Evolutionary conservation across 2,329 filamentous ascomycete genomes (phyloP), one percentile per base, ranked within the genome.

Genomic region (Alternaria gaisen): DNA sequence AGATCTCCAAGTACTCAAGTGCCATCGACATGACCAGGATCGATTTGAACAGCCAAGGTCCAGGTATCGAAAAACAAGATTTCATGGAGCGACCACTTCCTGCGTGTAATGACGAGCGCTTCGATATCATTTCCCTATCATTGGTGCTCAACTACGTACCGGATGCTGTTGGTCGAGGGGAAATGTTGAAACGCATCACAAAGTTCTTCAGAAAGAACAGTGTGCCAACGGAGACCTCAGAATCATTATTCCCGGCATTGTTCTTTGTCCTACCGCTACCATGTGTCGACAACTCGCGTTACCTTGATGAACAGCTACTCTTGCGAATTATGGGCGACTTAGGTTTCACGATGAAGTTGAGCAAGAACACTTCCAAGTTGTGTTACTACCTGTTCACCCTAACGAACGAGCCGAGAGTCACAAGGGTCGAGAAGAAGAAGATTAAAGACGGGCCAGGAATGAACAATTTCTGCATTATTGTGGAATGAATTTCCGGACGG

Each of bases 111-210:
- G 77, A 81, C 0, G 88, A 93, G 41, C 83, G 83, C 22, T 98
- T 98, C 75, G 92, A 99, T 75, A 87, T 98, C 53, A 90, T 99
- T 72, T 97, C 93, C 51, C 83, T 99, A 24, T 97, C 93, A 9
- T 82, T 99, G 54, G 95, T 99, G 5, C 84, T 99, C 64, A 99
- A 99, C 78, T 99, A 93, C 74, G 94, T 98, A 3, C 92, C 94
- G 0, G 89, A 94, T 68, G 86, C 93, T 3, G 80, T 81, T 32
- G 86, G 84, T 5, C 86, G 94, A 69, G 95, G 95, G 2, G 87
- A 91, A 59, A 99, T 99, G 95, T 85, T 99, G 10, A 75, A 74
- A 53, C 71, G 76, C 14, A 66, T 72, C 9, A 65, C 73, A 5
- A 71, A 79, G 40, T 75, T 78, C 24, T 75, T 83, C 38, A 56